These are phyloP conservation scores for Pouteria glomerata DNA, from an alignment of 148 eudicot genomes.

Conservation along the genomic window DNA sequence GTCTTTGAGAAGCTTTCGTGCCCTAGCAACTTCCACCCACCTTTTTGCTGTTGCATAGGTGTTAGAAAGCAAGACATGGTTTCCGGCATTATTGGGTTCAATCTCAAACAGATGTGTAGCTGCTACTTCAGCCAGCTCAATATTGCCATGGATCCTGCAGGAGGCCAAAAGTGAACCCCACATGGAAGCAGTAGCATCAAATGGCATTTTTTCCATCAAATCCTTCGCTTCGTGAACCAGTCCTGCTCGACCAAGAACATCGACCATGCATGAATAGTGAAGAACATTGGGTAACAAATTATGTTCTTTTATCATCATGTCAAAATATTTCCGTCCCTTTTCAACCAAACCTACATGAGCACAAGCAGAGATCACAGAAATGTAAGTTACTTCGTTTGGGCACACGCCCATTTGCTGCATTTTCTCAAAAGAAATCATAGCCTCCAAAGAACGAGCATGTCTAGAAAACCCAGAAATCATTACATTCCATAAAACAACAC, in stretches of 20 bases:
- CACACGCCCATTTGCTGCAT: constrained; percentile 62
- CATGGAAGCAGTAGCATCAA: constrained; percentile 65
- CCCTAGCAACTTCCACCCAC: constrained; percentile 60
- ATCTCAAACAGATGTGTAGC: constrained; percentile 64
- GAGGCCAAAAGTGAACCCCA: constrained; percentile 81
- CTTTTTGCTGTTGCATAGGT: constrained; percentile 56
- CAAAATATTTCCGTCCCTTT: constrained; percentile 52
- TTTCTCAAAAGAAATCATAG: constrained; percentile 68
- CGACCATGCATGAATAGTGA: constrained; percentile 78
- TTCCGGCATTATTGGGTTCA: constrained; percentile 69
- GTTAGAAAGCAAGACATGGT: constrained; percentile 71
- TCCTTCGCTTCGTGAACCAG: constrained; percentile 53
- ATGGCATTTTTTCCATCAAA: constrained; percentile 61
- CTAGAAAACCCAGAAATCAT: constrained; percentile 77
- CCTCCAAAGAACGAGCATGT: constrained; percentile 60
- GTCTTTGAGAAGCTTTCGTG: constrained; percentile 50
- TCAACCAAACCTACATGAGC: constrained; percentile 70
- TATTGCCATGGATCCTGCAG: constrained; percentile 48
- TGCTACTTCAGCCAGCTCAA: constrained; percentile 65
- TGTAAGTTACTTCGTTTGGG: constrained; percentile 71
- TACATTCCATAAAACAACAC: constrained; percentile 63
- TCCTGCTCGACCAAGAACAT: constrained; percentile 68
- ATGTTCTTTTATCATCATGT: constrained; percentile 44
- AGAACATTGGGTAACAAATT: constrained; percentile 41
- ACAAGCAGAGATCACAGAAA: constrained; percentile 66